Evolutionary conservation across 2,329 filamentous ascomycete genomes (phyloP).

Genomic region (Aspergillus ruber): DNA sequence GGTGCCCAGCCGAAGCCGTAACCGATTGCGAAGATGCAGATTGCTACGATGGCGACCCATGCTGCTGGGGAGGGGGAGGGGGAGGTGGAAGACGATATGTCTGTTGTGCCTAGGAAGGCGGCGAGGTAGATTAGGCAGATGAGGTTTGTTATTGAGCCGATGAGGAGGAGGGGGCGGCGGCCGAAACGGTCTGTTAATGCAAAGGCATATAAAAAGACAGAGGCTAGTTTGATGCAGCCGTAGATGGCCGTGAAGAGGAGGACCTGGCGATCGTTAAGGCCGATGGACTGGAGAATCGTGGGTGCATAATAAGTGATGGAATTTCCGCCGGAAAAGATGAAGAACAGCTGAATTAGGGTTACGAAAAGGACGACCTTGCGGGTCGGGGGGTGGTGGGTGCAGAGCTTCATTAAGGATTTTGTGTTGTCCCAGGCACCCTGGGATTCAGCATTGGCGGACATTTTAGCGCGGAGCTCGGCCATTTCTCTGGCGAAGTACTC

Average conservation of each 20-base stretch:
- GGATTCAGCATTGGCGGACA: constrained; percentile 4
- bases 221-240: constrained; percentile 13
- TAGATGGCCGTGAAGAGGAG: constrained; percentile 15
- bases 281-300: constrained; percentile 14
- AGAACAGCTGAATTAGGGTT: constrained; percentile 22
- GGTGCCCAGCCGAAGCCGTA: constrained; percentile 17
- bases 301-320: constrained; percentile 20
- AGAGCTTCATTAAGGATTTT: constrained; percentile 5
- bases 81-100: constrained; percentile 5
- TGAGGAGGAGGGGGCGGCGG: constrained; percentile 19
- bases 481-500: constrained; percentile 11
- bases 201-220: constrained; percentile 16
- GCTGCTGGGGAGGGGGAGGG: constrained; percentile 9
- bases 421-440: constrained; percentile 2
- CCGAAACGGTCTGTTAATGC: constrained; percentile 17
- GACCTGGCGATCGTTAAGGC: constrained; percentile 7
- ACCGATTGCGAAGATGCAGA: constrained; percentile 17
- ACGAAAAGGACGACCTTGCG: constrained; percentile 22
- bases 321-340: constrained; percentile 20
- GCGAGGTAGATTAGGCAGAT: constrained; percentile 14
- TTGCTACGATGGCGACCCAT: constrained; percentile 14
- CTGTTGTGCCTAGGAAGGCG: constrained; percentile 10
- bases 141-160: constrained; percentile 15
- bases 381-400: constrained; percentile 7
- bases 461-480: constrained; percentile 8